phyloP scores from a whole-genome alignment of 208 protist species.

The Kentomonas sorsogonicus region DNA sequence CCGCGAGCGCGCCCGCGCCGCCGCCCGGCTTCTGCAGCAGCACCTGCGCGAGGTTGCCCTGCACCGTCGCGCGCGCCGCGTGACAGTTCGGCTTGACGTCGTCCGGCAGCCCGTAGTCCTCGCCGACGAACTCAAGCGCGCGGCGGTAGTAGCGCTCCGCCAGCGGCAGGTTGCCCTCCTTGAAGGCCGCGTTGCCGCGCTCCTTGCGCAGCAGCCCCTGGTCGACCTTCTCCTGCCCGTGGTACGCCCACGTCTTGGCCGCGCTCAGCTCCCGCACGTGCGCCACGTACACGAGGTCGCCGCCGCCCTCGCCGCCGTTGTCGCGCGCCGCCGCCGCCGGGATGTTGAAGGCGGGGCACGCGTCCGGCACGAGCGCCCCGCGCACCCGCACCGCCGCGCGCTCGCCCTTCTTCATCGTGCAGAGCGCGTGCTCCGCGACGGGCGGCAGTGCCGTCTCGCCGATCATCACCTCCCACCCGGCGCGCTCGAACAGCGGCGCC shows the following conservation, averaged over 20 bases:
- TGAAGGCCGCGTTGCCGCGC: constrained; percentile 78
- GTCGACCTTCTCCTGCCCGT: constrained; percentile 49
- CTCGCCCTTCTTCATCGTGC: constrained; percentile 68
- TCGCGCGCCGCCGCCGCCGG: constrained; percentile 20
- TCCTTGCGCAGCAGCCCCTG: constrained; percentile 66
- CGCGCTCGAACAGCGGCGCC: constrained; percentile 38
- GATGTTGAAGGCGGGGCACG: constrained; percentile 53
- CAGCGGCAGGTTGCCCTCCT: constrained; percentile 39
- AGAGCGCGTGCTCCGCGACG: constrained; percentile 62
- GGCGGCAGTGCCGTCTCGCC: constrained; percentile 65
- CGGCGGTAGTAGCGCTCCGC: constrained; percentile 83
- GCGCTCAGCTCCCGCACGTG: constrained; percentile 49
- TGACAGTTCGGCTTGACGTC: constrained; percentile 47
- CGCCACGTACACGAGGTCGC: constrained; percentile 62
- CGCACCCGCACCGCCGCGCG: constrained; percentile 58
- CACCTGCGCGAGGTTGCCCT: constrained; percentile 79
- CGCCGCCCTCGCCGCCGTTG: constrained; percentile 14
- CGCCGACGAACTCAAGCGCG: constrained; percentile 79
- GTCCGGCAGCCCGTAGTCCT: constrained; percentile 59
- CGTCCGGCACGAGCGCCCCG: constrained; percentile 29
- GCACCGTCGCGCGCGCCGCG: constrained; percentile 40
- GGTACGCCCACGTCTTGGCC: constrained; percentile 65
- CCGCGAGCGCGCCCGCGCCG: constrained; percentile 34
- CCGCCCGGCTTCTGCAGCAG: constrained; percentile 49
- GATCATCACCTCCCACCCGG: constrained; percentile 46